Conservation (phyloP, 2,329 filamentous ascomycete genomes). For the Helicocarpus griseus region DNA sequence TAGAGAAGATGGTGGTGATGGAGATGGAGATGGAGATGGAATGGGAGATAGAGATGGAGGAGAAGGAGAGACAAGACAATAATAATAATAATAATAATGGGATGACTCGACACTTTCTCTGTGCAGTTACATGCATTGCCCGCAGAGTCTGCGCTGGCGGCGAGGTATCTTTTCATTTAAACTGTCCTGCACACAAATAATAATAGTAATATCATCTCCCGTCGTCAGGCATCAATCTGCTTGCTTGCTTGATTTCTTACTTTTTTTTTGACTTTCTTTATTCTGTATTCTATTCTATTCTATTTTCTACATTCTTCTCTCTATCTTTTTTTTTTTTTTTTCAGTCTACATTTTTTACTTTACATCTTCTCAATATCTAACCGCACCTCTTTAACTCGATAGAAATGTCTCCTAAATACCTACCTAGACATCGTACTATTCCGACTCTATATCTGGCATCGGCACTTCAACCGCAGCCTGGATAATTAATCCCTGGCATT, state of each 20-base stretch:
- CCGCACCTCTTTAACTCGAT: background rate
- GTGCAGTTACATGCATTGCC: background rate
- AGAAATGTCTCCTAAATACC: no score
- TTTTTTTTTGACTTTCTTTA: no score
- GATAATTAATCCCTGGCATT: no score
- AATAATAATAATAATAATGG: background rate
- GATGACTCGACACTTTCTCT: background rate
- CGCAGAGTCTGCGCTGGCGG: background rate
- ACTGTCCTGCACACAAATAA: background rate
- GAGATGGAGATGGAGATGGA: conserved; percentile 10
- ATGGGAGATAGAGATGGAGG: conserved; percentile 2
- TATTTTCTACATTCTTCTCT: background rate
- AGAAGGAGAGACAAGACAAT: conserved; percentile 5
- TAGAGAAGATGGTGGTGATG: background rate
- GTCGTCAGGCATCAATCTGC: conserved; percentile 1
- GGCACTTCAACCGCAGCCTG: no score
- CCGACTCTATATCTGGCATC: no score
- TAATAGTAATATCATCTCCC: background rate
- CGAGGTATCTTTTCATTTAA: background rate
- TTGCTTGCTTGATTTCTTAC: no score
- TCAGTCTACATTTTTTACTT: background rate
- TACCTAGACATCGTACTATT: no score
- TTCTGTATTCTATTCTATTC: background rate
- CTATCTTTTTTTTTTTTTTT: background rate
- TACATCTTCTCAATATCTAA: background rate